These are phyloP conservation scores for Mortierella alpina DNA, from an alignment of 192 early-diverging fungal species.

Conservation along the genomic window DNA sequence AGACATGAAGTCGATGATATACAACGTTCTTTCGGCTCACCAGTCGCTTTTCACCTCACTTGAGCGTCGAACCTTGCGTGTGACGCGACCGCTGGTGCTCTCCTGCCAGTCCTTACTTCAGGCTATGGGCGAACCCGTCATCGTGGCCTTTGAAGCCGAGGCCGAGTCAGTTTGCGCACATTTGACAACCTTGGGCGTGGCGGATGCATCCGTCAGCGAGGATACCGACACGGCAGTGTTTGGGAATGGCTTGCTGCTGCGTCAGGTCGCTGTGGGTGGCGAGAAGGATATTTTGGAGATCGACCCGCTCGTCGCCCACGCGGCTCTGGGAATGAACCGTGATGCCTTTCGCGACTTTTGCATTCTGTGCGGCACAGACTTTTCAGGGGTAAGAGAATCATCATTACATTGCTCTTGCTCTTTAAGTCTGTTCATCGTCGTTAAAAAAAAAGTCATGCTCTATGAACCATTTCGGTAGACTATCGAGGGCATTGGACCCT, in stretches of 20 bases:
- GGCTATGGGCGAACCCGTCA: constrained; percentile 62
- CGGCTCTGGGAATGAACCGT: constrained; percentile 61
- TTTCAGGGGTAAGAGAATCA: constrained; percentile 55
- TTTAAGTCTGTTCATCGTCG: neutral
- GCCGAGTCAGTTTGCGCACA: constrained; percentile 76
- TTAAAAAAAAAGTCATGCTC: neutral
- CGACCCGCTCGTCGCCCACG: constrained; percentile 58
- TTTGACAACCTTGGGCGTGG: constrained; percentile 57
- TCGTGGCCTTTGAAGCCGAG: constrained; percentile 61
- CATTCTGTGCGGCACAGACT: constrained; percentile 84
- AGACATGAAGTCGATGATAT: constrained; percentile 14
- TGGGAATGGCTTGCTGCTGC: constrained; percentile 61
- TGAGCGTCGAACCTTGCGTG: constrained; percentile 59
- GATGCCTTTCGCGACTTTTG: constrained; percentile 75
- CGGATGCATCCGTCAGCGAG: constrained; percentile 73
- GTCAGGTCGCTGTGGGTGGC: constrained; percentile 51
- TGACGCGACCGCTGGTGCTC: constrained; percentile 59
- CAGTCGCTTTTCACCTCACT: constrained; percentile 36
- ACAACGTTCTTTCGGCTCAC: constrained; percentile 26
- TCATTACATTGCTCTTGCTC: neutral
- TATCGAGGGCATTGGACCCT: constrained; percentile 72
- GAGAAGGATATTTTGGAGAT: constrained; percentile 57
- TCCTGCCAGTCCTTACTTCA: constrained; percentile 62
- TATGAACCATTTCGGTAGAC: constrained; percentile 30
- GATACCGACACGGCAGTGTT: constrained; percentile 68